Evolutionary conservation across 176 grass and related monocot species (phyloP).

Genomic region (Bolboschoenus planiculmis): DNA sequence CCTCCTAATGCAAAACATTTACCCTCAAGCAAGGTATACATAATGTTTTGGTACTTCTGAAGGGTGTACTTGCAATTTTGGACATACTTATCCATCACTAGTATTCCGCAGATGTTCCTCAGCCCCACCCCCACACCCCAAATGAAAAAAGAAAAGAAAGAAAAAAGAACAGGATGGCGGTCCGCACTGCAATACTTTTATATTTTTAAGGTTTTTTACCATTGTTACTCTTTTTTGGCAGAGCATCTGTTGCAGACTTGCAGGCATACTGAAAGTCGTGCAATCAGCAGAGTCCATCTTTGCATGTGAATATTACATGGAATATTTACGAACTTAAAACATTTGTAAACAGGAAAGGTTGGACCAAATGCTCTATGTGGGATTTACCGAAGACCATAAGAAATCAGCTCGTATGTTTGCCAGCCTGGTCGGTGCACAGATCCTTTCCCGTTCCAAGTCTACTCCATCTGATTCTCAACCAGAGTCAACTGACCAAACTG

Average conservation of each 20-base stretch:
- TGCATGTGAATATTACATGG: not conserved
- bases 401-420: slow-evolving; percentile 87
- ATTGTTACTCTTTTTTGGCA: not conserved
- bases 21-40: not conserved
- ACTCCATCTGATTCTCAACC: slow-evolving; percentile 48
- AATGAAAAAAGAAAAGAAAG: too few relatives aligned
- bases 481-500: slow-evolving; percentile 25
- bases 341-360: slow-evolving; percentile 59
- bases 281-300: not conserved
- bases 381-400: slow-evolving; percentile 88
- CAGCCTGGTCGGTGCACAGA: slow-evolving; percentile 92
- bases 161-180: too few relatives aligned
- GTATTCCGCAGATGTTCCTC: too few relatives aligned
- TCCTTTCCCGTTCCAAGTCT: slow-evolving; percentile 66
- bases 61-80: not conserved
- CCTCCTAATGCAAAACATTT: not conserved
- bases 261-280: too few relatives aligned
- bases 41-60: too few relatives aligned
- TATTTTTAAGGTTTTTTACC: too few relatives aligned
- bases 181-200: too few relatives aligned
- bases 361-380: slow-evolving; percentile 85
- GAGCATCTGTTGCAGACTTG: not conserved
- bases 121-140: too few relatives aligned
- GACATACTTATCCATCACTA: not conserved
- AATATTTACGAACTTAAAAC: not conserved